Conservation (phyloP, 768 basidiomycete genomes). For the Trametopsis cervina region DNA sequence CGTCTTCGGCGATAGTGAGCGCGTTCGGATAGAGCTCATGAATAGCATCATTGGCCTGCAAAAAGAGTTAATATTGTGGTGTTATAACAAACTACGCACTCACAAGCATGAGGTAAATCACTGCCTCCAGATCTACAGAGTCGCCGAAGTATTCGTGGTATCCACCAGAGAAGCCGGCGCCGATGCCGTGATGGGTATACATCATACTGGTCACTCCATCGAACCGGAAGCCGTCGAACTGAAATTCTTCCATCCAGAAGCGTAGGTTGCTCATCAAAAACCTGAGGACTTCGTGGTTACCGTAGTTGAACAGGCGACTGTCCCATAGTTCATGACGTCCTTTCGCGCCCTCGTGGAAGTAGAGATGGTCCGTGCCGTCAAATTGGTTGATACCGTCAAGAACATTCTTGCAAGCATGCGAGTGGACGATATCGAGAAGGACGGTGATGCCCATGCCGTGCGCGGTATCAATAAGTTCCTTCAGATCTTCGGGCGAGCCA, state of each 20-base stretch:
- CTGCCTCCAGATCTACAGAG: constrained; percentile 76
- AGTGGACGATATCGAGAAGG: constrained; percentile 94
- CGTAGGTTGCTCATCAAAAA: constrained; percentile 94
- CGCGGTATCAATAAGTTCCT: constrained; percentile 91
- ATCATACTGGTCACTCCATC: constrained; percentile 99
- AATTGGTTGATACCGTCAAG: constrained; percentile 93
- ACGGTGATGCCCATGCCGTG: constrained; percentile 91
- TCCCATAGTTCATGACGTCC: constrained; percentile 98
- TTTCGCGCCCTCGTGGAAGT: constrained; percentile 91
- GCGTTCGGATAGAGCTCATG: constrained; percentile 72
- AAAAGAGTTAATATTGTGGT: constrained; percentile 9
- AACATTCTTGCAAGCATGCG: constrained; percentile 97
- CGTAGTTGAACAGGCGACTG: constrained; percentile 95
- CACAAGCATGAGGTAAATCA: constrained; percentile 96
- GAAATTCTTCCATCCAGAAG: constrained; percentile 92
- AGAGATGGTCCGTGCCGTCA: constrained; percentile 95
- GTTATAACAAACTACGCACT: constrained; percentile 33
- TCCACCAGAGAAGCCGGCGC: constrained; percentile 93
- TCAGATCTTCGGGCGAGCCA: constrained; percentile 92
- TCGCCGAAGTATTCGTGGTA: constrained; percentile 98
- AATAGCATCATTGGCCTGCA: constrained; percentile 86
- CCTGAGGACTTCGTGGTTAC: constrained; percentile 86
- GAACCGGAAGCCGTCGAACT: constrained; percentile 96
- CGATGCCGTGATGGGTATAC: constrained; percentile 97
- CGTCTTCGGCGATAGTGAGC: constrained; percentile 96